A percentile compares a stretch with the other conserved stretches of the same genome.
Evolutionary conservation across 2,329 filamentous ascomycete genomes (phyloP).

Genomic region (Colletotrichum orchidophilum): DNA sequence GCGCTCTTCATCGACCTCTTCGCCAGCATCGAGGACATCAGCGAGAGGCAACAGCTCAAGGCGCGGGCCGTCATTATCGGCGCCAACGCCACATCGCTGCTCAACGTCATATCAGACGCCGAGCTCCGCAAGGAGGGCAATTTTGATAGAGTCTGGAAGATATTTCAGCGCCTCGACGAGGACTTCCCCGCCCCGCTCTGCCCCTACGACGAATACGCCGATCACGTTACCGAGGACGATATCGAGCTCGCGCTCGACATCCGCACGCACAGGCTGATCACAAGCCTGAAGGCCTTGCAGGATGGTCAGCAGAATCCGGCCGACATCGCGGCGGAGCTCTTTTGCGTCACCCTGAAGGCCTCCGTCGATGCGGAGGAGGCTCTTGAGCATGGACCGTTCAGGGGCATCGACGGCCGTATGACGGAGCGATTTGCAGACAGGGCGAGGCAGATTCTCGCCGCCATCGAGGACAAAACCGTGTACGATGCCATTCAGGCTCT

Average conservation of each 20-base stretch:
- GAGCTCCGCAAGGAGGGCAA: conserved; percentile 32
- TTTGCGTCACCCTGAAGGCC: conserved; percentile 8
- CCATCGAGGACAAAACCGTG: conserved; percentile 4
- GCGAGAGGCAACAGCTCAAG: background rate
- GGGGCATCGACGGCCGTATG: background rate
- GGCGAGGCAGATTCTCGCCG: background rate
- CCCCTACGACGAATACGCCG: conserved; percentile 11
- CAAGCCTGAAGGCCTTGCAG: conserved; percentile 34
- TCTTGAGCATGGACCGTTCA: conserved; percentile 16
- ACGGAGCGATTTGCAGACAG: background rate
- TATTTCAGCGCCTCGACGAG: conserved; percentile 44
- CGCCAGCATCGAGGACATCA: conserved; percentile 8
- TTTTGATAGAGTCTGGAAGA: conserved; percentile 14
- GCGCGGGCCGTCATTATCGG: conserved; percentile 38
- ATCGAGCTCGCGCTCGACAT: conserved; percentile 45
- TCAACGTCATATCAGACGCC: conserved; percentile 38
- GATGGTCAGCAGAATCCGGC: background rate
- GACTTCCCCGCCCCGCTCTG: conserved; percentile 42
- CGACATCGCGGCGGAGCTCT: conserved; percentile 6
- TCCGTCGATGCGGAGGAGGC: conserved; percentile 4
- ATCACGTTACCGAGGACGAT: conserved; percentile 32
- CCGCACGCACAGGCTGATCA: conserved; percentile 48
- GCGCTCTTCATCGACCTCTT: conserved; percentile 43
- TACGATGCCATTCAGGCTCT: conserved; percentile 21
- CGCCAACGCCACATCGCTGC: conserved; percentile 48